Evolutionary conservation across 2,329 filamentous ascomycete genomes (phyloP).

Genomic region (Epicoccum nigrum): DNA sequence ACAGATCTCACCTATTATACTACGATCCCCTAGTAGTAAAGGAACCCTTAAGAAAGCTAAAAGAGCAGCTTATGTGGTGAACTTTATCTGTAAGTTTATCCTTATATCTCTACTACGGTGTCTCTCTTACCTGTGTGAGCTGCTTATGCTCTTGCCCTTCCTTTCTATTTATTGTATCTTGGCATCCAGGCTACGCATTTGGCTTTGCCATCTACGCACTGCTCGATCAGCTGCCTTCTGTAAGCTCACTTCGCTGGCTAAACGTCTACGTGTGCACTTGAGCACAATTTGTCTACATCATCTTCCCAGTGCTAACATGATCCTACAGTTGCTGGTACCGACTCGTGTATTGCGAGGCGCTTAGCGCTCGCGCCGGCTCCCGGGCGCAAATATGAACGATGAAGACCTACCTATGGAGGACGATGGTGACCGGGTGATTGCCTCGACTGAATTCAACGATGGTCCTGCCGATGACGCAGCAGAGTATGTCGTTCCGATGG

Average conservation of each 20-base stretch:
- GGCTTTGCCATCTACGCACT: too few species aligned
- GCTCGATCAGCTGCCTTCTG: too few species aligned
- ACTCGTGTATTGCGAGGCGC: constrained; percentile 24
- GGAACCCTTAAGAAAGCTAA: too few species aligned
- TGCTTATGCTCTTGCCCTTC: too few species aligned
- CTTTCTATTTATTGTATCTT: too few species aligned
- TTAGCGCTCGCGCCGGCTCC: constrained; percentile 19
- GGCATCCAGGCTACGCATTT: too few species aligned
- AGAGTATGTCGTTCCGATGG: constrained; percentile 39
- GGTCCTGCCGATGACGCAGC: constrained; percentile 19
- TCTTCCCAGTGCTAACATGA: neutral
- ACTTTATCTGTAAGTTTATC: constrained; percentile 2
- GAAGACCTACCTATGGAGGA: constrained; percentile 41
- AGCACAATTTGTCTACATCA: neutral
- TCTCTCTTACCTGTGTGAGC: too few species aligned
- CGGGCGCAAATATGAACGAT: constrained; percentile 32
- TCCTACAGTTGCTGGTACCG: constrained; percentile 16
- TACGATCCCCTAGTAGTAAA: too few species aligned
- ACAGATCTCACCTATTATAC: too few species aligned
- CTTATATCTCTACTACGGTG: too few species aligned
- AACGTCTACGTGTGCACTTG: too few species aligned
- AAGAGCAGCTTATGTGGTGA: constrained; percentile 5
- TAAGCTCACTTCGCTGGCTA: too few species aligned
- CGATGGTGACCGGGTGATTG: constrained; percentile 24
- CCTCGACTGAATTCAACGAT: constrained; percentile 44